Percentiles rank a stretch among this genome's conserved stretches.
Conservation (phyloP, 768 basidiomycete genomes). For the Ramaria sp. region DNA sequence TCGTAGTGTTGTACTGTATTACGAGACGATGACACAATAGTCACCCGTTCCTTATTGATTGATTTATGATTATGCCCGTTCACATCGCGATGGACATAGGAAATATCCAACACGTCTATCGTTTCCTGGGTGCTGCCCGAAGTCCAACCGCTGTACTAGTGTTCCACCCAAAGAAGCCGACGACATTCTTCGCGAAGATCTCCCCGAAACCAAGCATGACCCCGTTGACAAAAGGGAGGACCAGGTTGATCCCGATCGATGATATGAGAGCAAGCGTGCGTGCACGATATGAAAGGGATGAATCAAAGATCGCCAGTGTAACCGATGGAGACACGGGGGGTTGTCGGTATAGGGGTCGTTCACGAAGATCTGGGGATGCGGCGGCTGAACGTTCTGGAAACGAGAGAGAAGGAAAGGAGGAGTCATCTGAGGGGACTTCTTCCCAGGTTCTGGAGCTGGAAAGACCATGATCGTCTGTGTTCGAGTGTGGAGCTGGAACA, state of each 20-base stretch:
- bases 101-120: background rate
- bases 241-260: constrained; percentile 71
- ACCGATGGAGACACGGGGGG: constrained; percentile 30
- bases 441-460: constrained; percentile 54
- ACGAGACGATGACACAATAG: background rate
- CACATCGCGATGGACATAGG: background rate
- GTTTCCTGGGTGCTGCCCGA: constrained; percentile 1
- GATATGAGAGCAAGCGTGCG: constrained; percentile 60
- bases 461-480: constrained; percentile 29
- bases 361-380: constrained; percentile 13
- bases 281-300: constrained; percentile 51
- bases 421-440: constrained; percentile 43
- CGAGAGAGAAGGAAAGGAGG: constrained; percentile 73
- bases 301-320: constrained; percentile 63
- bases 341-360: constrained; percentile 16
- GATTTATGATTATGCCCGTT: background rate
- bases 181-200: constrained; percentile 49
- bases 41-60: background rate
- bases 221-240: constrained; percentile 85
- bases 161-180: constrained; percentile 21
- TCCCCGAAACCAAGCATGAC: constrained; percentile 97
- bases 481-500: constrained; percentile 8
- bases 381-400: constrained; percentile 46
- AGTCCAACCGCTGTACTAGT: constrained; percentile 13
- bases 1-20: background rate